Conservation (phyloP, 78 protist species). For the Dictyostelium firmibasis region DNA sequence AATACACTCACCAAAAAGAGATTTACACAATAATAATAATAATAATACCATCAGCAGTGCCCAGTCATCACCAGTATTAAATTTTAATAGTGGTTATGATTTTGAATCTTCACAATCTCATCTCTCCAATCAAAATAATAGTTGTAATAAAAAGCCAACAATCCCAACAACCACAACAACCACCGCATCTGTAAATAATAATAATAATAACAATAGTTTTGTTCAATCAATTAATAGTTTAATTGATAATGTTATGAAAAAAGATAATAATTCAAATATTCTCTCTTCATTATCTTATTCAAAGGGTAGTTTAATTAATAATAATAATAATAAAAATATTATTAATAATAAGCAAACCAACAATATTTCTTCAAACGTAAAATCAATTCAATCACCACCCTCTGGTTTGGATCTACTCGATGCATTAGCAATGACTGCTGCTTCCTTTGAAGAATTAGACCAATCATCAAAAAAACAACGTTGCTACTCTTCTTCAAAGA, state of each 20-base stretch:
- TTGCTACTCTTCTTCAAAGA: not conserved
- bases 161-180: not conserved
- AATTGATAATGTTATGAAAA: conserved; percentile 36
- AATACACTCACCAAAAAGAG: not conserved
- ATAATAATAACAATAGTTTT: not conserved
- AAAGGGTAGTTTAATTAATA: not conserved
- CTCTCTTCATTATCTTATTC: not conserved
- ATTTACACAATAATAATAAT: not conserved
- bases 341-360: not conserved
- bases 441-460: not conserved
- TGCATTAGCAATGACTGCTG: conserved; percentile 55
- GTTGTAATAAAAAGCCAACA: not conserved
- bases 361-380: not conserved
- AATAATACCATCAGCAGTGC: not conserved
- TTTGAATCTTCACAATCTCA: not conserved
- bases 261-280: not conserved
- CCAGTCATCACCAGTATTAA: not conserved
- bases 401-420: conserved; percentile 2
- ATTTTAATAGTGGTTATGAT: not conserved
- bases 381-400: not conserved
- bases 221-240: conserved; percentile 44
- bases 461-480: not conserved
- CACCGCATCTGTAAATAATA: not conserved
- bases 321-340: not conserved
- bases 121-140: not conserved